Evolutionary conservation across 441 rosid genomes (phyloP).

Genomic region (Pelargonium myrrhifolium): DNA sequence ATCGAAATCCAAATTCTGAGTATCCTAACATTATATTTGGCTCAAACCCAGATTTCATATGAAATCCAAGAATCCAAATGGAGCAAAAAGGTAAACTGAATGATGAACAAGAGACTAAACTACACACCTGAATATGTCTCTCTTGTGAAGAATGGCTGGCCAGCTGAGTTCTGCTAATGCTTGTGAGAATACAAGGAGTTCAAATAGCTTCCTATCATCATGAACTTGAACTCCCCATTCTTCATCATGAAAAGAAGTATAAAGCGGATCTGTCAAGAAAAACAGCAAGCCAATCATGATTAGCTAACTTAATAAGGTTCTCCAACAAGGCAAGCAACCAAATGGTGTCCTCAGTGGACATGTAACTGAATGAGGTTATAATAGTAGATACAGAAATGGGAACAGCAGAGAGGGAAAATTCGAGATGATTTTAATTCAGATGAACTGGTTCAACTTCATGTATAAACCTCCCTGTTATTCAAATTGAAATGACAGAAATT

Average conservation of each 20-base stretch:
- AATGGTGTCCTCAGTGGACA: not conserved
- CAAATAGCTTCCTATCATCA: slow-evolving; percentile 71
- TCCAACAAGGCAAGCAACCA: not conserved
- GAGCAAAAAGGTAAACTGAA: too few species aligned
- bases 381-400: not conserved
- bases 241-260: slow-evolving; percentile 62
- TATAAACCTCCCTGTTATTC: too few species aligned
- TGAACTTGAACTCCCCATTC: slow-evolving; percentile 81
- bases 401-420: not conserved
- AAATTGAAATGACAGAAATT: too few species aligned
- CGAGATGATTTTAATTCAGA: not conserved
- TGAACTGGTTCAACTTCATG: too few species aligned
- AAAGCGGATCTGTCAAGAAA: slow-evolving; percentile 46
- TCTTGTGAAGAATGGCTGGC: slow-evolving; percentile 58
- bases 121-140: slow-evolving; percentile 59
- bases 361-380: not conserved
- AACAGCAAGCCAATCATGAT: slow-evolving; percentile 4
- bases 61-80: too few species aligned
- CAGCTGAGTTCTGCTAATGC: slow-evolving; percentile 88
- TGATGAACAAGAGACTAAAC: not conserved
- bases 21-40: too few species aligned
- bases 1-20: too few species aligned
- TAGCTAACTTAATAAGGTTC: not conserved
- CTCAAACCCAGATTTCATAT: too few species aligned
- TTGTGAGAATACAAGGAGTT: slow-evolving; percentile 76